Base-by-base conservation (phyloP, 2,329 filamentous ascomycete genomes). In the Colletotrichum horii region DNA sequence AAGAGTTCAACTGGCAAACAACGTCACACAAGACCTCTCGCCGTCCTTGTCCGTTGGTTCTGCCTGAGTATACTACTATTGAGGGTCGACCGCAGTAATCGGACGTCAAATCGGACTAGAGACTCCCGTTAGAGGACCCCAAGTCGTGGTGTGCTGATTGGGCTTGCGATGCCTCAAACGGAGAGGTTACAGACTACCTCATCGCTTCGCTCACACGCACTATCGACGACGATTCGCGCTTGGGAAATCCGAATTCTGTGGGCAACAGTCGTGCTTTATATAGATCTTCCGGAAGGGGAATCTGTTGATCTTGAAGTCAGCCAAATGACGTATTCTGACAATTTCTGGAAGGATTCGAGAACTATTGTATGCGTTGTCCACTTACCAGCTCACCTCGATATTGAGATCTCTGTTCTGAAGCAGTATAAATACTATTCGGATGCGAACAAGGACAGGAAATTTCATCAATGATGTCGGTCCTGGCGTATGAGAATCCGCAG, bases 381-480 rank as follows among this genome's bases (percentile, higher is more conserved):
- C n/a, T 22, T 48, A 22, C 38, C 11, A 48, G 1, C 2, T 19
- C 38, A 0, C 19, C 19, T n/a, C 8, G 19, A 43, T n/a, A n/a
- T n/a, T 9, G 38, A n/a, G 8, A n/a, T 1, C 5, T 48, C 43
- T 22, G 2, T 43, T 12, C 19, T 3, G 19, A 48, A 12, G 38
- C 9, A n/a, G 38, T 48, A 48, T n/a, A 6, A 48, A 48, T 0
- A 0, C 9, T 19, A 48, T n/a, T 1, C 1, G 0, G 5, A 48
- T 12, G 19, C 19, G 38, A 7, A 12, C 0, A n/a, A 48, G 15
- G 4, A 12, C 8, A 22, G 38, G 3, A n/a, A n/a, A 12, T n/a
- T 1, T 0, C 3, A n/a, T 12, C 38, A n/a, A 48, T 48, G 9
- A 48, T 43, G 36, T 43, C 36, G 36, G 36, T 2, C 36, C 36